Evolutionary conservation across 2,329 filamentous ascomycete genomes (phyloP), one percentile per base, ranked within the genome.

Genomic region (Rhytidhysteron rufulum): DNA sequence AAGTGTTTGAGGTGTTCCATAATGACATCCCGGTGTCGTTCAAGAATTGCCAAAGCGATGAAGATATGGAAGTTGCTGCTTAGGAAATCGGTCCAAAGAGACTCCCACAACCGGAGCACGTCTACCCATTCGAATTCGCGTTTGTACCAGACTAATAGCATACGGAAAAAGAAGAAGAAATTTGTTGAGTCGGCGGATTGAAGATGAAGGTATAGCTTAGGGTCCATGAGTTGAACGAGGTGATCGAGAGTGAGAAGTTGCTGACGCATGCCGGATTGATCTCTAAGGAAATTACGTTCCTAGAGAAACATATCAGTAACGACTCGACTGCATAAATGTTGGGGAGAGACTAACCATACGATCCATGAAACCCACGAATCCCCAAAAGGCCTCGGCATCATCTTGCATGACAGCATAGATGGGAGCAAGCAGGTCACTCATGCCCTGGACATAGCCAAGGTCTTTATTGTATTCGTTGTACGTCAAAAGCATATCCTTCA

Each of bases 111-210:
- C 15, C 86, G 79, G 24, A 97, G 71, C 9, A 95, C 81, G 57
- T 97, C 89, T 34, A 77, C 65, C 88, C 91, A 98, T 51, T 82
- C 78, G 55, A 98, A 98, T 66, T 98, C 93, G 34, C 93, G 85
- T 73, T 98, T 98, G 67, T 93, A 98, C 93, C 93, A 98, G 8
- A 98, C 93, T 1, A 98, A 75, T 24, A 98, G 75, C 93, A 97
- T 97, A 44, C 93, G 86, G 79, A 97, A 98, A 74, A 98, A 97
- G 73, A 98, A 98, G 69, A 98, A 98, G 68, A 98, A 98, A 65
- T 98, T 98, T 18, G 93, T 98, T 57, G 86, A 94, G 57, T 98
- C 94, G 16, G 90, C 87, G 13, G 79, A 83, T 63, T 95, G 82
- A 0, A 98, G 79, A 55, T 98, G 93, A 2, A 86, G 75, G 67